Base-by-base conservation (phyloP, 352 stramenopile genomes). In the Globisporangium cystogenes region DNA sequence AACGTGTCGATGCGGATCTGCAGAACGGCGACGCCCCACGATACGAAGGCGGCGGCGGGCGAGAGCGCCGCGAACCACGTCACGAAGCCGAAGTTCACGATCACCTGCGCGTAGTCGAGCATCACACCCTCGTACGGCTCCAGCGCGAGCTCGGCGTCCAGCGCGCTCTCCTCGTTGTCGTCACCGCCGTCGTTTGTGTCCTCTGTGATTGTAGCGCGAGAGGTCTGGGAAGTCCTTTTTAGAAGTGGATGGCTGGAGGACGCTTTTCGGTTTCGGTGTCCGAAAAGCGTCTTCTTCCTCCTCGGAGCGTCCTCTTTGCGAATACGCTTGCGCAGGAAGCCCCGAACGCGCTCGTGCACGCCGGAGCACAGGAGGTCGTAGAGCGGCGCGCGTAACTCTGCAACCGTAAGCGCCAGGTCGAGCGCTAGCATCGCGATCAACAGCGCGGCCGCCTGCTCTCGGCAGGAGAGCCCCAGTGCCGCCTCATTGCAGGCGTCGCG, bases 91-190 rank as follows among this genome's bases (percentile, higher is more conserved):
- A 90, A 65, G 27, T 62, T 78, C 18, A 84, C 61, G 50, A 85
- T 48, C 26, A 92, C 64, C 46, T 88, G 79, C 10, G 79, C 79
- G 60, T 90, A 92, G 63, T 90, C 82, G 39, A 83, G 77, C 52
- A 90, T 70, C 14, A 90, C 79, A 31, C 82, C 82, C 26, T 87
- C 75, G 53, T 88, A 89, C 33, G 62, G 53, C 7, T 65, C 61
- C 35, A 92, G 52, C 20, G 55, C 51, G 12, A 79, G 55, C 31
- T 92, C 76, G 1, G 21, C 33, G 26, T 76, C 72, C 15, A 84
- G 50, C 18, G 35, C n/a, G 10, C 15, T 29, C 24, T 35, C 24
- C 11, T 50, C 16, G 3, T 50, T 7, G 3, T 21, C 24, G 21
- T 20, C 42, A 31, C 48, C 27, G 18, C 44, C 44, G 20, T 46